Evolutionary conservation across 2,329 filamentous ascomycete genomes (phyloP).

Genomic region (Cladosporium sp.): DNA sequence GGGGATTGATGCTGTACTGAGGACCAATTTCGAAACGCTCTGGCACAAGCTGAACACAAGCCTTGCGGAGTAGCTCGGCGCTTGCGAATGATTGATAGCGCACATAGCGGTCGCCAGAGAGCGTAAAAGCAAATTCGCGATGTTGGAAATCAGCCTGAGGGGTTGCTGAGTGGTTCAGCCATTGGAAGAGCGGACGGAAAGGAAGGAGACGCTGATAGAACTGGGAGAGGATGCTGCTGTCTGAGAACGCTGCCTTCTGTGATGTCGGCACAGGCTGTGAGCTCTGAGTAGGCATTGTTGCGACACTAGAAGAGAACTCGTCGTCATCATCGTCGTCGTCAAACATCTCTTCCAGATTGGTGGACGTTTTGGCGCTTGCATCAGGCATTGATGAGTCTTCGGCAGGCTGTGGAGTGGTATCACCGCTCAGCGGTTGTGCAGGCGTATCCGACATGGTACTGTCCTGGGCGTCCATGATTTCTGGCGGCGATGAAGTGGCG

Average conservation of each 20-base stretch:
- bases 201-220: conserved; percentile 97
- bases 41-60: conserved; percentile 81
- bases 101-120: conserved; percentile 88
- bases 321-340: conserved; percentile 54
- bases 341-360: conserved; percentile 54
- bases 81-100: conserved; percentile 80
- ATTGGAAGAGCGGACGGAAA: conserved; percentile 91
- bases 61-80: conserved; percentile 75
- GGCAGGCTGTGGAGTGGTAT: conserved; percentile 8
- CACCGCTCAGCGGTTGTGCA: conserved; percentile 16
- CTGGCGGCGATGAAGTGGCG: conserved; percentile 34
- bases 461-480: conserved; percentile 24
- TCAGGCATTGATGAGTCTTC: conserved; percentile 6
- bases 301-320: conserved; percentile 55
- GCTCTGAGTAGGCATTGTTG: conserved; percentile 41
- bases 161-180: conserved; percentile 89
- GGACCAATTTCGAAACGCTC: conserved; percentile 97
- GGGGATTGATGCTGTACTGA: conserved; percentile 90
- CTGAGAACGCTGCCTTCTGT: conserved; percentile 44
- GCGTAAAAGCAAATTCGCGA: conserved; percentile 91
- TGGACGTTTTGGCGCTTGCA: conserved; percentile 11
- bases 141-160: conserved; percentile 86
- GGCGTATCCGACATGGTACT: conserved; percentile 32
- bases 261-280: conserved; percentile 29
- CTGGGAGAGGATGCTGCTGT: conserved; percentile 81